These are phyloP conservation scores for Brasenia schreberi DNA, from an alignment of 164 flowering plant species.

Conservation along the genomic window DNA sequence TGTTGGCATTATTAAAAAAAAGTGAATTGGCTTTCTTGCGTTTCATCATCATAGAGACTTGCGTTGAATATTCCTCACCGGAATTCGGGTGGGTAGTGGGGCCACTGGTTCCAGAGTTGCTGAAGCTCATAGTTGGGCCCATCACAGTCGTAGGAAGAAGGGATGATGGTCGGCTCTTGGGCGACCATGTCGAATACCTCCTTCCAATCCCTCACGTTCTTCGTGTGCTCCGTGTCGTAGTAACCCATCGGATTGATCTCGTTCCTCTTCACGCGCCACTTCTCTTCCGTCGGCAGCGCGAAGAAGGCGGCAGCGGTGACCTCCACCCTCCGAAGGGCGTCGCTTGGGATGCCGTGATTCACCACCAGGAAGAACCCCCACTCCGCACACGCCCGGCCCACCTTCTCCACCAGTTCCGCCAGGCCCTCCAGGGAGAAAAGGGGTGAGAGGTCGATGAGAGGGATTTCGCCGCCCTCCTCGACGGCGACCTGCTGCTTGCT, in stretches of 20 bases:
- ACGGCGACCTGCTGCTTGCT: neutral
- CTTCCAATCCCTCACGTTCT: constrained; percentile 76
- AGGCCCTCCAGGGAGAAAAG: neutral
- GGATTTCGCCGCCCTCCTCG: constrained; percentile 23
- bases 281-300: constrained; percentile 32
- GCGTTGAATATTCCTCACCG: constrained; percentile 17
- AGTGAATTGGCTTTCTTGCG: constrained; percentile 11
- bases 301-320: constrained; percentile 29
- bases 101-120: constrained; percentile 34
- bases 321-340: constrained; percentile 15
- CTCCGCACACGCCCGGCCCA: constrained; percentile 25
- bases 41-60: constrained; percentile 19
- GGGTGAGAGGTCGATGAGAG: constrained; percentile 35
- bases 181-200: constrained; percentile 46
- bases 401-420: neutral
- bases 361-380: constrained; percentile 81
- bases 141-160: constrained; percentile 22
- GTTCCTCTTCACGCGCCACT: constrained; percentile 35
- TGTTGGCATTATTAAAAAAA: neutral
- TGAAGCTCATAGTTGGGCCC: constrained; percentile 16
- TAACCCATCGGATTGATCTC: constrained; percentile 37
- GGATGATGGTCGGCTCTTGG: constrained; percentile 18
- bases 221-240: constrained; percentile 49
- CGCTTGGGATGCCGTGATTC: constrained; percentile 46
- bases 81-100: constrained; percentile 10